Evolutionary conservation across 306 rosid species (phyloP).

Genomic region (Prunus salicina): DNA sequence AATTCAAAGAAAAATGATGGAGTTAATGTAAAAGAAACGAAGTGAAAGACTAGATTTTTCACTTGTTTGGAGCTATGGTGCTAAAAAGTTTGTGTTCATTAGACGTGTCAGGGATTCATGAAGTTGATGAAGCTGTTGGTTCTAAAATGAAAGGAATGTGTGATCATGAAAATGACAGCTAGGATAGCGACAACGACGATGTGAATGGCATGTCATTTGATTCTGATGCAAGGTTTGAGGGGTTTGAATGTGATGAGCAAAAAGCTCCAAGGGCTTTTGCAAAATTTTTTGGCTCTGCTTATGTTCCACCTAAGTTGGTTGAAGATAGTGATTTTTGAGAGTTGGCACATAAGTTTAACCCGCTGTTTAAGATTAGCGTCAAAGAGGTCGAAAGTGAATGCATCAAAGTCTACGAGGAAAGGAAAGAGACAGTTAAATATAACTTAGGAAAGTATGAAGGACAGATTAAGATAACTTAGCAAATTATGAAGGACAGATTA

Average conservation of each 20-base stretch:
- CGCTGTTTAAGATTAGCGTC: neutral
- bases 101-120: neutral
- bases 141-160: neutral
- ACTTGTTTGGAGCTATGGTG: neutral
- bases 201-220: neutral
- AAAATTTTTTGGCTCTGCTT: neutral
- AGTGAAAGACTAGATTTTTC: neutral
- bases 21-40: no score
- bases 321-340: neutral
- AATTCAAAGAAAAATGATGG: neutral
- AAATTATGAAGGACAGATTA: slow-evolving; percentile 10
- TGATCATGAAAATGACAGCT: neutral
- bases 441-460: neutral
- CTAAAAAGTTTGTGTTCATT: neutral
- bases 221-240: neutral
- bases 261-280: neutral
- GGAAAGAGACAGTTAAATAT: neutral
- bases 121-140: neutral
- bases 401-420: neutral
- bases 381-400: neutral
- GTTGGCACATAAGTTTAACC: neutral
- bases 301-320: slow-evolving; percentile 1
- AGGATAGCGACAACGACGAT: neutral
- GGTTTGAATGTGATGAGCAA: neutral
- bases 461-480: neutral